Percentiles rank a stretch among this genome's conserved stretches.
Conservation (phyloP, 805 yeast species). For the Metschnikowia aberdeeniae region DNA sequence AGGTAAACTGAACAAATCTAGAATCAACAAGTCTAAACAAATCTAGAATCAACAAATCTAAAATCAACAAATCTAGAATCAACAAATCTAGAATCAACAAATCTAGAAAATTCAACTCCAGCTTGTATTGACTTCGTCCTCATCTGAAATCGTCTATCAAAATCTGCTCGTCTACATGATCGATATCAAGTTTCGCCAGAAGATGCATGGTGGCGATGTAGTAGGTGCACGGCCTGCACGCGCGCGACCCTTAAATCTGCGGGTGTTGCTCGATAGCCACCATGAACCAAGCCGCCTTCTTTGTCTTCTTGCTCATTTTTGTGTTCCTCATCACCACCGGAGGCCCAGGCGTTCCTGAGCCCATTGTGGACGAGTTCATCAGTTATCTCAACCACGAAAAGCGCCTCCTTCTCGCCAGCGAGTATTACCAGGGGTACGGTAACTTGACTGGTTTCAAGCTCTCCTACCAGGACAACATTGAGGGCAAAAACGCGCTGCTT, state of each 20-base stretch:
- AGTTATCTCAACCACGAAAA: slow-evolving; percentile 18
- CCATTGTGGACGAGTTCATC: slow-evolving; percentile 24
- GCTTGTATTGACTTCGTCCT: too few species aligned
- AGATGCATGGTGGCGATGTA: background rate
- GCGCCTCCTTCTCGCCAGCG: slow-evolving; percentile 32
- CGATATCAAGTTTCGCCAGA: too few species aligned
- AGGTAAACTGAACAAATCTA: too few species aligned
- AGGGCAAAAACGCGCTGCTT: slow-evolving; percentile 42
- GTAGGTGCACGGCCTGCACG: background rate
- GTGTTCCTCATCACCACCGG: slow-evolving; percentile 31
- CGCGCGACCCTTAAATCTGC: background rate
- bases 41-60: too few species aligned
- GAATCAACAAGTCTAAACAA: too few species aligned
- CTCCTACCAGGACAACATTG: slow-evolving; percentile 56
- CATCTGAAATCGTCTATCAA: too few species aligned
- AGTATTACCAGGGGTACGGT: slow-evolving; percentile 54
- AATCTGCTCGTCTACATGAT: too few species aligned
- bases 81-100: too few species aligned
- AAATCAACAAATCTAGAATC: too few species aligned
- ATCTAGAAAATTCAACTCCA: too few species aligned
- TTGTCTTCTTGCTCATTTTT: slow-evolving; percentile 30
- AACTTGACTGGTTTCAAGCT: slow-evolving; percentile 70
- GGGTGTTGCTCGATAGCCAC: background rate
- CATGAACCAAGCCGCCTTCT: slow-evolving; percentile 31
- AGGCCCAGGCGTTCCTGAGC: slow-evolving; percentile 24